Base-by-base conservation (phyloP, 2,329 filamentous ascomycete genomes). In the Colletotrichum liriopes region DNA sequence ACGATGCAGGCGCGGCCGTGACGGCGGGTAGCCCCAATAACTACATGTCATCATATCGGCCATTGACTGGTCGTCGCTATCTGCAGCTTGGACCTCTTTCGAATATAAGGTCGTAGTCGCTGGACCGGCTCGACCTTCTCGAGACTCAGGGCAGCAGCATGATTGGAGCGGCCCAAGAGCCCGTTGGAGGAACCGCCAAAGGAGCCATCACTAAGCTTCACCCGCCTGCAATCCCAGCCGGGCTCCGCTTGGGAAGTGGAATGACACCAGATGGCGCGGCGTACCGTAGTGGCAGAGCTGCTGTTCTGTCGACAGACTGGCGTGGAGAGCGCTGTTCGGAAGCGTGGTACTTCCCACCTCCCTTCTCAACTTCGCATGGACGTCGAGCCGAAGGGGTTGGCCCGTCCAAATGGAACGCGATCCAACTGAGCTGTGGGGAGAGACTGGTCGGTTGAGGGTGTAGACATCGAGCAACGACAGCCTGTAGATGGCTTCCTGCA, bases 401-500 rank as follows among this genome's bases (percentile, higher is more conserved):
- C 35, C 45, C 52, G 45, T 72, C 52, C n/a, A 39, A 69, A 69
- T 69, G 37, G 65, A 69, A 69, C 54, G 35, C 51, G 41, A 8
- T 71, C 60, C 65, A 60, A 64, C 47, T n/a, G 58, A 47, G 37
- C 51, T 67, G 51, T 67, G 67, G 67, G 49, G 18, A 35, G 58
- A 60, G 43, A 41, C 56, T 60, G 68, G 68, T 49, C 45, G 63
- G 59, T 65, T 37, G 72, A 71, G 79, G 80, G 78, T 81, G 82
- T 78, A 78, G 60, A n/a, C 62, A 58, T 72, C 73, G 66, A 75
- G 72, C 70, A 76, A 80, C 62, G 78, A 79, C 74, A 79, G 74
- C 79, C 79, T 79, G 75, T 81, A 74, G 77, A 79, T 78, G 77
- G 64, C 75, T 70, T 74, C 37, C 65, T 71, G 75, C 77, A 73